These are phyloP conservation scores for Talaromyces pinophilus DNA, from an alignment of 2,329 filamentous ascomycete genomes.

Conservation along the genomic window DNA sequence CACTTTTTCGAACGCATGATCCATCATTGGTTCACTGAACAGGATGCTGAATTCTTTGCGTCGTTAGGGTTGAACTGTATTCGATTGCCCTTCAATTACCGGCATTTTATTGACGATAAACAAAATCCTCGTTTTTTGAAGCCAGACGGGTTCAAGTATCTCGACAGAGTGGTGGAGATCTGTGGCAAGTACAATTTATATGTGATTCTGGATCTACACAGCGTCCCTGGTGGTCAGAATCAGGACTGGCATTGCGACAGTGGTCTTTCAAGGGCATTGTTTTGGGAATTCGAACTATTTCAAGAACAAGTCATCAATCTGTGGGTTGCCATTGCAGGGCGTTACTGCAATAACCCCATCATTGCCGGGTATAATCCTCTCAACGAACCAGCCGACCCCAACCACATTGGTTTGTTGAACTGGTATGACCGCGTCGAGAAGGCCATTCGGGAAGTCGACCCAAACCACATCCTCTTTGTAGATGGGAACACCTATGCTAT, in stretches of 20 bases:
- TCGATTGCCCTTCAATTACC: background rate
- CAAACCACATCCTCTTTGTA: background rate
- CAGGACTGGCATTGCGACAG: background rate
- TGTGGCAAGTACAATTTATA: background rate
- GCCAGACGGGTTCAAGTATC: background rate
- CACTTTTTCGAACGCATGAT: background rate
- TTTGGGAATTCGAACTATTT: background rate
- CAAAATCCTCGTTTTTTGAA: background rate
- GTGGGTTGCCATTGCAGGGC: background rate
- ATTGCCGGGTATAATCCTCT: background rate
- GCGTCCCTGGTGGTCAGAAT: background rate
- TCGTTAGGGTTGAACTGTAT: background rate
- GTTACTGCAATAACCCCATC: background rate
- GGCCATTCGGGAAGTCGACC: background rate
- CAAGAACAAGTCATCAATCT: background rate
- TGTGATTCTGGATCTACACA: background rate
- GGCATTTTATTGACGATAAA: background rate
- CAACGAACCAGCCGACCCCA: background rate
- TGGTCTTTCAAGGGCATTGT: background rate
- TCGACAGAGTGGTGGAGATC: background rate
- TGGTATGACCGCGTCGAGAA: background rate
- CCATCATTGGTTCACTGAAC: background rate
- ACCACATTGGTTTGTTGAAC: background rate
- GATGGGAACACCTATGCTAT: background rate
- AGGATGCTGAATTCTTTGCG: background rate